Conservation (phyloP, 1,284 basidiomycete genomes). For the Leccinum solheimii region DNA sequence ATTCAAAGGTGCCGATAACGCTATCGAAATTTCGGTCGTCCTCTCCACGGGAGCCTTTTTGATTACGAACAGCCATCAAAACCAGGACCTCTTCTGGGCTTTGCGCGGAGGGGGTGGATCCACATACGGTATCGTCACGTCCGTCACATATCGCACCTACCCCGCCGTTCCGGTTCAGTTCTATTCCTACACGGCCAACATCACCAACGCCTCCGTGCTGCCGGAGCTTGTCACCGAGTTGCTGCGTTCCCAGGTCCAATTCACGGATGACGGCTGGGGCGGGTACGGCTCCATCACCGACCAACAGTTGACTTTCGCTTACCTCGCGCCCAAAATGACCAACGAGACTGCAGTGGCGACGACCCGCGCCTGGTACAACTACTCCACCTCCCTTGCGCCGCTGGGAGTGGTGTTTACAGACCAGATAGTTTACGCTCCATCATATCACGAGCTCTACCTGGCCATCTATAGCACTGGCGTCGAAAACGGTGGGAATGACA, state of each 20-base stretch:
- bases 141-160: slow-evolving; percentile 31
- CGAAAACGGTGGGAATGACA: too few relatives aligned
- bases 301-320: slow-evolving; percentile 21
- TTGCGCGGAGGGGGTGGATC: slow-evolving; percentile 50
- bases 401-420: slow-evolving; percentile 7
- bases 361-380: slow-evolving; percentile 34
- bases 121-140: slow-evolving; percentile 28
- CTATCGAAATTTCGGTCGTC: too few relatives aligned
- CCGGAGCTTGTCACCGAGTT: slow-evolving; percentile 26
- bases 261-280: slow-evolving; percentile 32
- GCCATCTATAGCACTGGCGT: too few relatives aligned
- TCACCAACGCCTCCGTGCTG: slow-evolving; percentile 20
- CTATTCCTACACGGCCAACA: slow-evolving; percentile 25
- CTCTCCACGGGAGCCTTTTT: too few relatives aligned
- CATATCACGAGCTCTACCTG: slow-evolving; percentile 29
- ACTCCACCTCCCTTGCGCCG: slow-evolving; percentile 12
- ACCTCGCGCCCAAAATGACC: slow-evolving; percentile 37
- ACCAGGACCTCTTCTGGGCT: slow-evolving; percentile 44
- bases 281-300: slow-evolving; percentile 10
- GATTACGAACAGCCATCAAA: slow-evolving; percentile 14
- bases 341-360: slow-evolving; percentile 35
- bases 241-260: slow-evolving; percentile 33
- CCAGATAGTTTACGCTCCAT: not conserved
- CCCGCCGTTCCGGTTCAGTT: slow-evolving; percentile 32
- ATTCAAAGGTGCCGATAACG: too few relatives aligned